Percentiles rank a stretch among this genome's conserved stretches.
phyloP scores from a whole-genome alignment of 768 basidiomycete genomes.

The Lactifluus subvellereus region DNA sequence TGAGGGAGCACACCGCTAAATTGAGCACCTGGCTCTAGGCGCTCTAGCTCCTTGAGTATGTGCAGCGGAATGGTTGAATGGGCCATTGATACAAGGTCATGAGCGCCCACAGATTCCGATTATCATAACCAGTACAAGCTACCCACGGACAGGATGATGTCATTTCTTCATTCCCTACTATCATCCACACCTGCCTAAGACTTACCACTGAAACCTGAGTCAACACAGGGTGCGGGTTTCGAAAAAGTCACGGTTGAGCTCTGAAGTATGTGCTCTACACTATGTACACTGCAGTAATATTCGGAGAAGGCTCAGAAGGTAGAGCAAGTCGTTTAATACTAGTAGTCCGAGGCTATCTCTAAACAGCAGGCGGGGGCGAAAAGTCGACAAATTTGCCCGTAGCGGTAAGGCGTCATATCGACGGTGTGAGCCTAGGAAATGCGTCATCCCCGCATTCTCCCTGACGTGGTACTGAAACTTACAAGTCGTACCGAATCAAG shows the following conservation, averaged over 20 bases:
- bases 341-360: not conserved
- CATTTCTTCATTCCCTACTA: not conserved
- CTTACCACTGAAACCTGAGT: no score
- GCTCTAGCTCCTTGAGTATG: slow-evolving; percentile 41
- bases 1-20: slow-evolving; percentile 44
- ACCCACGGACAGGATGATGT: not conserved
- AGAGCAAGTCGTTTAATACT: no score
- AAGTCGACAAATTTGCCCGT: no score
- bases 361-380: not conserved
- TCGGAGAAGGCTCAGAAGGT: no score
- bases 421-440: slow-evolving; percentile 44
- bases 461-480: slow-evolving; percentile 30
- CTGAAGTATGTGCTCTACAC: not conserved
- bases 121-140: not conserved
- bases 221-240: not conserved
- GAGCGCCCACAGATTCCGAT: not conserved
- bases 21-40: slow-evolving; percentile 45
- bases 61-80: slow-evolving; percentile 23
- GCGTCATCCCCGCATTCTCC: slow-evolving; percentile 5
- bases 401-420: slow-evolving; percentile 32
- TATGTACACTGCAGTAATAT: not conserved
- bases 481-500: slow-evolving; percentile 84
- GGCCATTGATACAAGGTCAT: slow-evolving; percentile 8
- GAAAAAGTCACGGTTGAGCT: not conserved
- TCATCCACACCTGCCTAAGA: no score